A percentile compares a stretch with the other conserved stretches of the same genome.
phyloP scores from a whole-genome alignment of 2,329 filamentous ascomycete species.

The Clonostachys byssicola region DNA sequence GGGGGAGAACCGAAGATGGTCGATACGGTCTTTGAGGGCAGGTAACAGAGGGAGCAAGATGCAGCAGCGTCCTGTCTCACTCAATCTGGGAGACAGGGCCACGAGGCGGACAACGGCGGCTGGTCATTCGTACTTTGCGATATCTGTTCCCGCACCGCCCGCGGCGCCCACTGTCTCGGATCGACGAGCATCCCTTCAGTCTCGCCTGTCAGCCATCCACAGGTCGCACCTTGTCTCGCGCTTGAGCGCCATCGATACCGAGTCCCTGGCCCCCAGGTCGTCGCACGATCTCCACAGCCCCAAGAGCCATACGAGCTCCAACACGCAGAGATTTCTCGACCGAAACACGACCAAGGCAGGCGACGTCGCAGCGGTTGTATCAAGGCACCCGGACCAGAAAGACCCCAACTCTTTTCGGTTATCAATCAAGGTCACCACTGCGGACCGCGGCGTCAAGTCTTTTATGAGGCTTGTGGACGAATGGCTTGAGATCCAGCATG shows the following conservation, averaged over 20 bases:
- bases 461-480: constrained; percentile 2
- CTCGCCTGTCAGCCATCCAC: neutral
- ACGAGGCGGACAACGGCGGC: constrained; percentile 1
- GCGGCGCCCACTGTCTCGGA: neutral
- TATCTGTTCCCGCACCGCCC: neutral
- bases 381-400: neutral
- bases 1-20: neutral
- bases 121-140: constrained; percentile 2
- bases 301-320: neutral
- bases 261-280: neutral
- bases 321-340: neutral
- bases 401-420: constrained; percentile 1
- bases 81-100: neutral
- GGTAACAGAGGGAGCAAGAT: neutral
- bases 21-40: constrained; percentile 1
- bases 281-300: neutral
- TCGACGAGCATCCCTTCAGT: neutral
- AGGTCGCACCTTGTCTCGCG: neutral
- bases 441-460: constrained; percentile 1
- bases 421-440: constrained; percentile 1
- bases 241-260: neutral
- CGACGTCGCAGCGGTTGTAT: constrained; percentile 1
- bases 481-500: constrained; percentile 2
- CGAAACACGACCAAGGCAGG: neutral
- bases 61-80: neutral